Evolutionary conservation across 306 rosid species (phyloP).

Genomic region (Fragaria vesca): DNA sequence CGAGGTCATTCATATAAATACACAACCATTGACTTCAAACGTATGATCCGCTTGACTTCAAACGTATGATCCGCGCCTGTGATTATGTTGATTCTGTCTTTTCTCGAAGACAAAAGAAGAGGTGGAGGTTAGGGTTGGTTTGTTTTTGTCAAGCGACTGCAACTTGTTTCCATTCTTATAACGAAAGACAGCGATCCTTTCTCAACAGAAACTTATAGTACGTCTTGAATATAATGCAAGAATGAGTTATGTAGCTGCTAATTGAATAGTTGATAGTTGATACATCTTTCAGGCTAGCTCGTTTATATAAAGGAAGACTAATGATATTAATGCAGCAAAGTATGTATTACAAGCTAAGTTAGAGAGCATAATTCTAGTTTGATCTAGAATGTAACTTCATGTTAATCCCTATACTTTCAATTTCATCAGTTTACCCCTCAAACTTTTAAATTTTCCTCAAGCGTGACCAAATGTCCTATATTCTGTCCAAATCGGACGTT

Average conservation of each 20-base stretch:
- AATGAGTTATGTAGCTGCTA: not conserved
- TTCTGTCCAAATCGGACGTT: no score
- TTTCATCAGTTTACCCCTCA: no score
- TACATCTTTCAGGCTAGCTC: not conserved
- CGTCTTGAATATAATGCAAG: not conserved
- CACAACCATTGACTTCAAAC: not conserved
- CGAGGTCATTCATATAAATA: not conserved
- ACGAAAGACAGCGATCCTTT: not conserved
- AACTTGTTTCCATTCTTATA: not conserved
- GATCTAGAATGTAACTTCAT: no score
- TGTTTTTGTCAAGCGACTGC: not conserved
- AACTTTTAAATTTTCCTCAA: no score
- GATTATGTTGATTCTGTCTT: not conserved
- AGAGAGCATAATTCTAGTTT: not conserved
- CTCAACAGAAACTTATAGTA: not conserved
- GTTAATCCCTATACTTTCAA: no score
- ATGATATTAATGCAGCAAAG: not conserved
- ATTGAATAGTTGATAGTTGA: not conserved
- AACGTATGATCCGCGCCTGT: not conserved
- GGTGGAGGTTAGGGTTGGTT: not conserved
- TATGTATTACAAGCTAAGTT: not conserved
- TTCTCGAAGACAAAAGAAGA: slow-evolving; percentile 3
- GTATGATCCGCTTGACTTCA: not conserved
- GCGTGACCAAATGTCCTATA: no score
- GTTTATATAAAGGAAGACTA: not conserved